These are phyloP conservation scores for Infundibulicybe gibba DNA, from an alignment of 768 basidiomycete genomes.

Conservation along the genomic window DNA sequence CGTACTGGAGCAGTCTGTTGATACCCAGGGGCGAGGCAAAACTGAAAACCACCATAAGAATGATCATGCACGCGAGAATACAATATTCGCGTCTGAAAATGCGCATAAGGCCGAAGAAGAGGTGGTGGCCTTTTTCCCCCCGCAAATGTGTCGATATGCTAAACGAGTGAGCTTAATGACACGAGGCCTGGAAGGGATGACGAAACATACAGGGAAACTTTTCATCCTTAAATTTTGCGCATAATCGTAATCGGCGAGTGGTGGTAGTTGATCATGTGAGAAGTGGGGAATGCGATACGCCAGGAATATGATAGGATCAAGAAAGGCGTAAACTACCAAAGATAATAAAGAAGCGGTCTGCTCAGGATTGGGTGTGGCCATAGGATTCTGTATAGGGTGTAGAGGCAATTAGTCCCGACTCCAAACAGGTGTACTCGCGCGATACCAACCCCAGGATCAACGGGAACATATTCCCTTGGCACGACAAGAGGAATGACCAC, in stretches of 20 bases:
- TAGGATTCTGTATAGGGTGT: conserved; percentile 22
- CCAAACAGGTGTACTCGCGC: neutral
- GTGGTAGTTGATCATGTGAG: conserved; percentile 51
- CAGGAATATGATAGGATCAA: conserved; percentile 47
- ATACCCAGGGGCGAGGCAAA: conserved; percentile 37
- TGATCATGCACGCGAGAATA: conserved; percentile 21
- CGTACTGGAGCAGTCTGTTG: conserved; percentile 36
- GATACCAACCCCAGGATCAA: conserved; percentile 39
- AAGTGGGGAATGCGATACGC: conserved; percentile 47
- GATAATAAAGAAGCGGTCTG: conserved; percentile 48
- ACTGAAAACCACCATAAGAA: conserved; percentile 17
- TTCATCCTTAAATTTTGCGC: conserved; percentile 19
- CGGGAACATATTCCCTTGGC: conserved; percentile 56
- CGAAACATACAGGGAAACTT: conserved; percentile 24
- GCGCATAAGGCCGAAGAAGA: conserved; percentile 43
- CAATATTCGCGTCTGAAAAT: conserved; percentile 31
- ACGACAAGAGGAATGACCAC: conserved; percentile 49
- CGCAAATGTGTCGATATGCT: conserved; percentile 35
- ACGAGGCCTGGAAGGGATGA: conserved; percentile 20
- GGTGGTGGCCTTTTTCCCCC: conserved; percentile 36
- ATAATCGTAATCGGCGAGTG: conserved; percentile 61
- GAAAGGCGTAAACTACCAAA: conserved; percentile 43
- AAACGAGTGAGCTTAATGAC: conserved; percentile 2
- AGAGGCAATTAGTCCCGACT: neutral
- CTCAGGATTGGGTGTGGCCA: conserved; percentile 37